Evolutionary conservation across 768 basidiomycete genomes (phyloP), one percentile per base, ranked within the genome.

Genomic region (Auricularia auricula-judae): DNA sequence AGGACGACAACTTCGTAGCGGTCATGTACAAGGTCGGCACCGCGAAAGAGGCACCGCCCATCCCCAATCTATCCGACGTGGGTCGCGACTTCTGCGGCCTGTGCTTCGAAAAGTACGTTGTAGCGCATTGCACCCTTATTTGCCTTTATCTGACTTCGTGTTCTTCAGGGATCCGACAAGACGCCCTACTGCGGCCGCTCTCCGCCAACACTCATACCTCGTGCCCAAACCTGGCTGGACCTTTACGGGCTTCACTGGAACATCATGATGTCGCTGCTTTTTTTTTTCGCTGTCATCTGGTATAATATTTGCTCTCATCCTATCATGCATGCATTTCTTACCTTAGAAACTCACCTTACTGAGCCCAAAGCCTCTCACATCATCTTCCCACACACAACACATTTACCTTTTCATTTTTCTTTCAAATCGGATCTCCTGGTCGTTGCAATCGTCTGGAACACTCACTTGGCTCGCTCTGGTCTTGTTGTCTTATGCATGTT

Each of bases 21-120:
- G 94, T 98, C 65, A 91, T 99, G 87, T 59, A 59, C 56, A 59
- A 96, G 93, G 80, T 97, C 43, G 94, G 91, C 68, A 86, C 89
- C 70, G 86, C 88, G 65, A 86, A 90, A 68, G 82, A 85, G 67
- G 87, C 89, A 35, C 97, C 97, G 8, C 95, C 96, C 3, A 82
- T 99, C 4, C 97, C 96, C 1, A 65, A 81, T 2, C 76, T 98
- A 61, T 87, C 90, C n/a, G 76, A 82, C 29, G 80, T 86, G 61
- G 95, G 89, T 8, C 82, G 89, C 67, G 89, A 96, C 72, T 97
- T 99, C 75, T 82, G 96, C 68, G 79, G 80, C 62, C 86, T 85
- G 71, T 98, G 97, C 75, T 93, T 98, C 72, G 88, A 92, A 3
- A 86, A 92, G 92, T 92, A 72, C 69, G 89, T 75, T 42, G 39